A percentile compares a stretch with the other conserved stretches of the same genome.
phyloP scores from a whole-genome alignment of 2,329 filamentous ascomycete genomes.

The Colletotrichum sp. region DNA sequence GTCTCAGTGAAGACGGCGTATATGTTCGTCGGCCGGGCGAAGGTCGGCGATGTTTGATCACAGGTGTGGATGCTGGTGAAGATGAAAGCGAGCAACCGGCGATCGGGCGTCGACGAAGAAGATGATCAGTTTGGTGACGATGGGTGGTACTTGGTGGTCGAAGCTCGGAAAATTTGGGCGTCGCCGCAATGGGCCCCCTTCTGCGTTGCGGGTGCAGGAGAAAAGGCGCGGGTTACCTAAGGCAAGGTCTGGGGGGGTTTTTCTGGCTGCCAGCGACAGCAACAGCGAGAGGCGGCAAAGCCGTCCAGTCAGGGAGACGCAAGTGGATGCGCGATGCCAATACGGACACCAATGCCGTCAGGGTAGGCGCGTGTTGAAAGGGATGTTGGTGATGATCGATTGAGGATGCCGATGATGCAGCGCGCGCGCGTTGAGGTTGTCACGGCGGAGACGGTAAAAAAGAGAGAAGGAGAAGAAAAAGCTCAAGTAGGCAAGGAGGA shows the following conservation, averaged over 20 bases:
- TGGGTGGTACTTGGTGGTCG: background rate
- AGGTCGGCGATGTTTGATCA: slow-evolving; percentile 5
- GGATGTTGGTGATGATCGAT: background rate
- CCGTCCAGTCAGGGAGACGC: slow-evolving; percentile 14
- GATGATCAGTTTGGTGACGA: background rate
- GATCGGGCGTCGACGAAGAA: background rate
- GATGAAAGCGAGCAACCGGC: background rate
- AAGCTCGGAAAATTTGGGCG: slow-evolving; percentile 12
- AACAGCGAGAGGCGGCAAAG: slow-evolving; percentile 10
- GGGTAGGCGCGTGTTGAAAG: background rate
- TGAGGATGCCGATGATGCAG: background rate
- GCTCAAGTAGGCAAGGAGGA: slow-evolving; percentile 13
- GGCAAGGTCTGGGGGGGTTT: slow-evolving; percentile 1
- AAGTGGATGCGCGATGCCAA: slow-evolving; percentile 7
- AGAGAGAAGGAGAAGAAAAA: slow-evolving; percentile 10
- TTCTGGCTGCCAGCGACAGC: slow-evolving; percentile 3
- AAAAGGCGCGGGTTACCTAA: slow-evolving; percentile 11
- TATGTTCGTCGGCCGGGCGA: background rate
- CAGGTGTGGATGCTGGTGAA: background rate
- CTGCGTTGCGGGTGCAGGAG: background rate
- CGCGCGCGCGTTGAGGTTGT: slow-evolving; percentile 16
- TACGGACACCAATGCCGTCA: background rate
- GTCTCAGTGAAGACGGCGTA: background rate
- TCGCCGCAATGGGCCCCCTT: slow-evolving; percentile 13
- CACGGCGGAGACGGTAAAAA: slow-evolving; percentile 13